Evolutionary conservation across 2,329 filamentous ascomycete species (phyloP).

Genomic region (Epichloe sp.): DNA sequence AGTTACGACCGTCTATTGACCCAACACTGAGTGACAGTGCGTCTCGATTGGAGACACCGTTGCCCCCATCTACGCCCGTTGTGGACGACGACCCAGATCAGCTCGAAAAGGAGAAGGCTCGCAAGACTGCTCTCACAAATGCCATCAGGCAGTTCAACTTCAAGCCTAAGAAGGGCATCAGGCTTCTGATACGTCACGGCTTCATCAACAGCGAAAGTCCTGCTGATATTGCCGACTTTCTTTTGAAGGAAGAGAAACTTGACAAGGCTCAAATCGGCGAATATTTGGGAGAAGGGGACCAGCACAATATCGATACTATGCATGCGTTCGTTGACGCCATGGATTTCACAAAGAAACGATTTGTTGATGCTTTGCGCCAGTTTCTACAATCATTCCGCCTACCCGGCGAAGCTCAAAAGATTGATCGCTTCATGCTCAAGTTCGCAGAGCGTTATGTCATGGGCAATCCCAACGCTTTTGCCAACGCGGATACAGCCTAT

Average conservation of each 20-base stretch:
- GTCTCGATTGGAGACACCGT: slow-evolving; percentile 47
- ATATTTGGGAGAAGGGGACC: slow-evolving; percentile 84
- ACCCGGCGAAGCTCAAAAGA: slow-evolving; percentile 94
- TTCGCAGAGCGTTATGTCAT: slow-evolving; percentile 93
- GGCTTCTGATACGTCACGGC: slow-evolving; percentile 66
- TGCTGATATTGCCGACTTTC: slow-evolving; percentile 71
- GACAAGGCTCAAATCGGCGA: slow-evolving; percentile 91
- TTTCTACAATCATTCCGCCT: slow-evolving; percentile 92
- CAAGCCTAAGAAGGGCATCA: slow-evolving; percentile 90
- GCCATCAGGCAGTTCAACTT: slow-evolving; percentile 91
- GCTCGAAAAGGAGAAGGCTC: slow-evolving; percentile 86
- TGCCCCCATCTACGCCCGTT: slow-evolving; percentile 50
- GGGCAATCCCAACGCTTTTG: slow-evolving; percentile 93
- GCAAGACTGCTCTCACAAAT: slow-evolving; percentile 83
- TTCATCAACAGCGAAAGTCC: slow-evolving; percentile 75
- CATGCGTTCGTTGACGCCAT: slow-evolving; percentile 93
- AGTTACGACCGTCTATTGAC: slow-evolving; percentile 54
- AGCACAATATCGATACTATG: slow-evolving; percentile 93
- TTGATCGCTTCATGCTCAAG: slow-evolving; percentile 98
- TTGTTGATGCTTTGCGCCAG: slow-evolving; percentile 80
- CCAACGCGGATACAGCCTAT: slow-evolving; percentile 95
- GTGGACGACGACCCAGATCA: slow-evolving; percentile 84
- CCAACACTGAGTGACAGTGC: slow-evolving; percentile 46
- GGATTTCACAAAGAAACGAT: slow-evolving; percentile 84
- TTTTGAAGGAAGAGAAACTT: slow-evolving; percentile 67